Evolutionary conservation across 2,329 filamentous ascomycete species (phyloP).

Genomic region (Fusarium agapanthi): DNA sequence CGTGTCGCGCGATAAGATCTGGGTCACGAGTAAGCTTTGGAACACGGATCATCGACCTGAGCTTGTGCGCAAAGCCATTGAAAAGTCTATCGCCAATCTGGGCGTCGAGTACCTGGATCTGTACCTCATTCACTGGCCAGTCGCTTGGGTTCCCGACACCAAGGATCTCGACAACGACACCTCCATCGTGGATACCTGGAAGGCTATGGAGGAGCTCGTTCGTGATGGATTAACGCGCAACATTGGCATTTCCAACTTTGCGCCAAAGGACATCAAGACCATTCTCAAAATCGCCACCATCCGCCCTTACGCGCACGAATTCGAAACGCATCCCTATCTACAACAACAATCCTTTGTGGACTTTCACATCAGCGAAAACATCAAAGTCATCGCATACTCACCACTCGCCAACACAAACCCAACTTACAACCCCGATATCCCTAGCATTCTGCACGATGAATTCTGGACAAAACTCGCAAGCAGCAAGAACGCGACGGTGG

Average conservation of each 20-base stretch:
- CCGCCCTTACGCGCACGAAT: slow-evolving; percentile 40
- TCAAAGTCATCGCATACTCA: slow-evolving; percentile 39
- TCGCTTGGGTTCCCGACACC: slow-evolving; percentile 35
- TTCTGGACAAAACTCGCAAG: slow-evolving; percentile 31
- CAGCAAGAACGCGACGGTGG: slow-evolving; percentile 33
- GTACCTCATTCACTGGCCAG: slow-evolving; percentile 44
- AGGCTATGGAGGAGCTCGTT: slow-evolving; percentile 43
- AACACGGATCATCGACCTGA: slow-evolving; percentile 46
- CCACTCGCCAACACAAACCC: slow-evolving; percentile 38
- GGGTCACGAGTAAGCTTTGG: slow-evolving; percentile 47
- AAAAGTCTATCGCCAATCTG: slow-evolving; percentile 44
- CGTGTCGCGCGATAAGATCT: slow-evolving; percentile 43
- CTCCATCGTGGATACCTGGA: slow-evolving; percentile 44
- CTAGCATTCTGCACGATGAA: slow-evolving; percentile 24
- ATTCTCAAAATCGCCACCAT: slow-evolving; percentile 50
- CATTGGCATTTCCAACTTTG: slow-evolving; percentile 67
- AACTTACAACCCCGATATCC: slow-evolving; percentile 30
- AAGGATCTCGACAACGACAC: slow-evolving; percentile 29
- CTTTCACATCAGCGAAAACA: slow-evolving; percentile 40
- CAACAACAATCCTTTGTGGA: slow-evolving; percentile 44
- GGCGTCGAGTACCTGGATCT: slow-evolving; percentile 46
- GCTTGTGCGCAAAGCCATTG: slow-evolving; percentile 42
- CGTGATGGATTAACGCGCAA: slow-evolving; percentile 30
- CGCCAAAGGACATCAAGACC: slow-evolving; percentile 57
- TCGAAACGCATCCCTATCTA: slow-evolving; percentile 70